phyloP scores from a whole-genome alignment of 306 rosid genomes.

The Quercus alba region DNA sequence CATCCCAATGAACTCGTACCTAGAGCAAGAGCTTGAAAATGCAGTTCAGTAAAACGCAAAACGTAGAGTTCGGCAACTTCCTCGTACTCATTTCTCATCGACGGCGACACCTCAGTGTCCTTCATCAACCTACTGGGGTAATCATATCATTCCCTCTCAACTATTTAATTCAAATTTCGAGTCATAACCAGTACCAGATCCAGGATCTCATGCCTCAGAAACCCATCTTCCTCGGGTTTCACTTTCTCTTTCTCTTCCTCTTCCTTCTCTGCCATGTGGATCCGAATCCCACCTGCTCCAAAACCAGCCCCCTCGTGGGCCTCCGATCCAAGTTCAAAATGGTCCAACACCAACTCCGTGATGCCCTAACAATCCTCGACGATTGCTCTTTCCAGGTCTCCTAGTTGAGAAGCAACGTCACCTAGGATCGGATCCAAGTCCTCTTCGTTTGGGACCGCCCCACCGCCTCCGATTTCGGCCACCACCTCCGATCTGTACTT shows the following conservation, averaged over 20 bases:
- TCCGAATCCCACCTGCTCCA: slow-evolving; percentile 44
- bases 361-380: slow-evolving; percentile 48
- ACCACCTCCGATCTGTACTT: not conserved
- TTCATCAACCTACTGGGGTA: slow-evolving; percentile 20
- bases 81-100: not conserved
- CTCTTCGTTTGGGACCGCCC: slow-evolving; percentile 79
- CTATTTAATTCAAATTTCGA: too few relatives aligned
- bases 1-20: too few relatives aligned
- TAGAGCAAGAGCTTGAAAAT: too few relatives aligned
- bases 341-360: slow-evolving; percentile 87
- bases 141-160: not conserved
- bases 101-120: slow-evolving; percentile 26
- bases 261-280: slow-evolving; percentile 43
- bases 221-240: slow-evolving; percentile 34
- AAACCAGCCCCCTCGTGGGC: slow-evolving; percentile 37
- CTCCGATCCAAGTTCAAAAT: slow-evolving; percentile 52
- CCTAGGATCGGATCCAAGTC: slow-evolving; percentile 72
- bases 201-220: slow-evolving; percentile 56
- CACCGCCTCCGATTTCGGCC: slow-evolving; percentile 76
- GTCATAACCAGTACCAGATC: slow-evolving; percentile 16
- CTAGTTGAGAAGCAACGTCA: slow-evolving; percentile 46
- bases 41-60: not conserved
- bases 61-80: not conserved
- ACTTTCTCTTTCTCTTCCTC: not conserved
- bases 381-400: slow-evolving; percentile 87